Evolutionary conservation across 805 yeast genomes (phyloP), one percentile per base, ranked within the genome.

Genomic region (Yueomyces sp.): DNA sequence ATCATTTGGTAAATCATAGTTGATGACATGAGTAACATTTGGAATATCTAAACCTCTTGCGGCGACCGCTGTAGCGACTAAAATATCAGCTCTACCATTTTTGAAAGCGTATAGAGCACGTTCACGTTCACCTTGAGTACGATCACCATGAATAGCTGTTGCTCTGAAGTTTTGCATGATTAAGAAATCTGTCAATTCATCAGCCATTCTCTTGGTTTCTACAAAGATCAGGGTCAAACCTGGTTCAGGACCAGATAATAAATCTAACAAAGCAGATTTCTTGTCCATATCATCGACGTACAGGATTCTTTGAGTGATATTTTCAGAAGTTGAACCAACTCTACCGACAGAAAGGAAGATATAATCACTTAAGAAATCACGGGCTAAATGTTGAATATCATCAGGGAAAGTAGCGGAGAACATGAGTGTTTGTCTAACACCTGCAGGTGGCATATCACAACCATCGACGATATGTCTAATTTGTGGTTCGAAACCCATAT

Each of bases 401-500:
- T 80, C 78, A 54, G 99, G 98, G 94, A 92, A 92, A 51, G 99
- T 92, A 56, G 98, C 99, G 36, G 96, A 85, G 71, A 92, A 92
- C 95, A 92, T 85, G 59, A 92, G 78, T 37, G 99, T 92, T 72
- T 92, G 98, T 73, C 99, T 83, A 57, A 82, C 75, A 48, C 76
- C 71, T 45, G 85, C 94, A 52, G 73, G 79, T 49, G 99, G 96
- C 98, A 92, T 92, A 66, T 87, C 97, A 73, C 94, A 88, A 53
- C 84, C 94, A 68, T 90, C 94, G 49, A 92, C 98, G 61, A 92
- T 90, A 66, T 87, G 84, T 77, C 98, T 85, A 64, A 92, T 92
- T 76, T 92, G 98, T 52, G 96, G 96, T 74, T 92, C 98, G 72
- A 92, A 92, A 77, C 98, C 98, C 97, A 92, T 92, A 79, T 92